Base-by-base conservation (phyloP, 805 yeast species). In the Candida gorgasii region DNA sequence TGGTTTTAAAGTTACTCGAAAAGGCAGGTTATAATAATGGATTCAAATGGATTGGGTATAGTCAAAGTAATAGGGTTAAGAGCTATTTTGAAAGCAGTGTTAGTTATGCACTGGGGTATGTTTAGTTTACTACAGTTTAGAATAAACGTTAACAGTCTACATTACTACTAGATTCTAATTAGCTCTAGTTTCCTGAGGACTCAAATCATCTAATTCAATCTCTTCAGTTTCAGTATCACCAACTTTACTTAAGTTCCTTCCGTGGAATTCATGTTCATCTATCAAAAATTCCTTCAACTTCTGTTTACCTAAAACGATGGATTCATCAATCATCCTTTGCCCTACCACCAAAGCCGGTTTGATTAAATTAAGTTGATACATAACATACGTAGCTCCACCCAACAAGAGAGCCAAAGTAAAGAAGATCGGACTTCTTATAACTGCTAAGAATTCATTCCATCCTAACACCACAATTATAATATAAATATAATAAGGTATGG, bases 381-480 rank as follows among this genome's bases (percentile, higher is more conserved):
- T 74, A 39, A 86, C 75, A 58, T 84, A 88, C 1, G 75, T 58
- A 1, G 79, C 84, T 0, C 86, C 87, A 1, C 76, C 76, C 1
- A 74, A 34, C 8, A 89, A 39, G 33, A 90, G 58, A 1, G 78
- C 53, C 37, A 89, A 59, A 5, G 86, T 72, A 50, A 90, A 80
- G 52, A 86, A 76, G n/a, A 92, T 54, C 40, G 99, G 97, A 58
- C 87, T 90, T 49, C 95, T 77, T 33, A 93, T 57, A 13, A 93
- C 79, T 8, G 93, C 84, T 85, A 89, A 78, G 51, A 93, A 84
- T 70, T 93, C 97, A 62, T 90, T 90, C 97, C 97, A 93, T 8
- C 99, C 99, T 16, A 93, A 69, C 3, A 86, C 80, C 2, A 85
- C 61, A 17, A 93, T 67, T 11, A 92, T 57, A 8, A 80, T 65